These are phyloP conservation scores for Coelastrella sp. DNA, from an alignment of 139 green algal genomes.

Conservation along the genomic window DNA sequence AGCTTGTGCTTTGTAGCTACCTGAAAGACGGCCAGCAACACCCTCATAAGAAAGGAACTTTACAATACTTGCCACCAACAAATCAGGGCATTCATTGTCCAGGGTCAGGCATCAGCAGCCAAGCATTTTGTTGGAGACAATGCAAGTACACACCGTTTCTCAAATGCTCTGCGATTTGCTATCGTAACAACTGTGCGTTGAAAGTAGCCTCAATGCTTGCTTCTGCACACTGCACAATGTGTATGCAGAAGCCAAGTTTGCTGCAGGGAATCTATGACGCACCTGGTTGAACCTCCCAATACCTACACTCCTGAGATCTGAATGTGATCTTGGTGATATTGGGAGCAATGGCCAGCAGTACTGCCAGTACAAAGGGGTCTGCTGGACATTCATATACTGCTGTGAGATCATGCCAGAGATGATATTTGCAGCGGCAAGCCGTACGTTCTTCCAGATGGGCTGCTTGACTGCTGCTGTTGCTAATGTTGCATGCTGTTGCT, in stretches of 20 bases:
- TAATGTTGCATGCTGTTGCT: not conserved
- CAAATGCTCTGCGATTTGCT: too few species aligned
- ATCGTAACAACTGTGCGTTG: too few species aligned
- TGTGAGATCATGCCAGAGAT: not conserved
- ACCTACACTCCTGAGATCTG: slow-evolving; percentile 1
- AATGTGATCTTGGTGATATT: slow-evolving; percentile 5
- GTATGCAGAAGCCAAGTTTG: too few species aligned
- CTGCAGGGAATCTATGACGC: not conserved
- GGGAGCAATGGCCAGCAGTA: slow-evolving; percentile 21
- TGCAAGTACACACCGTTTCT: too few species aligned
- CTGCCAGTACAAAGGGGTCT: slow-evolving; percentile 17
- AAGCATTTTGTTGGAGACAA: too few species aligned
- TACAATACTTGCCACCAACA: too few species aligned
- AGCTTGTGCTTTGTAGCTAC: not conserved
- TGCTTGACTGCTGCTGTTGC: not conserved
- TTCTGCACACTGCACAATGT: too few species aligned
- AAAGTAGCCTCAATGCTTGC: too few species aligned
- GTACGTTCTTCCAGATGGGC: too few species aligned
- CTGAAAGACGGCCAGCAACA: not conserved
- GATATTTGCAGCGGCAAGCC: not conserved
- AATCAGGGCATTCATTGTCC: too few species aligned
- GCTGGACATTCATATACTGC: not conserved
- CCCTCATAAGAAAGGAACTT: not conserved
- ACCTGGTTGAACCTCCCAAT: slow-evolving; percentile 23
- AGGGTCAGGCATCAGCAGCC: too few species aligned